Percentiles rank a stretch among this genome's conserved stretches.
phyloP scores from a whole-genome alignment of 345 rosid species.

The Salix arbutifolia region DNA sequence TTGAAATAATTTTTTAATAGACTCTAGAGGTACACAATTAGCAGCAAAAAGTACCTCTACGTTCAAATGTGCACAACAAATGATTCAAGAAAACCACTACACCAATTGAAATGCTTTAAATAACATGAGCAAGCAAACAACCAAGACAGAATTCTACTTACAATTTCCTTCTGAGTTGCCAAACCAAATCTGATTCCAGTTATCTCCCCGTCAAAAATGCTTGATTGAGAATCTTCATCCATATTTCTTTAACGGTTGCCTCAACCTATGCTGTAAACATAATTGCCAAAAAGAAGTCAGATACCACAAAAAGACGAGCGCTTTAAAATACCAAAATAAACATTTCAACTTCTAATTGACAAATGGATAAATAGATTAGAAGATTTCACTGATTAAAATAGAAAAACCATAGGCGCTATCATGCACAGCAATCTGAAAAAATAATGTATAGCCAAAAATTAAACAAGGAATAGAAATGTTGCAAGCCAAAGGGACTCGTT shows the following conservation, averaged over 20 bases:
- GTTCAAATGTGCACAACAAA: not conserved
- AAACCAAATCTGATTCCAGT: slow-evolving; percentile 65
- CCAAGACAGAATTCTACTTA: slow-evolving; percentile 36
- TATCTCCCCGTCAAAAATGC: slow-evolving; percentile 57
- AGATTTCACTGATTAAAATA: not conserved
- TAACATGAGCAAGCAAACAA: not conserved
- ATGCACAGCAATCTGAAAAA: not conserved
- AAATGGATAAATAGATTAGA: not conserved
- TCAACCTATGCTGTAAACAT: not conserved
- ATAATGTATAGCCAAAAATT: not conserved
- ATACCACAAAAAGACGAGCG: not conserved
- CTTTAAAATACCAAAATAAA: not conserved
- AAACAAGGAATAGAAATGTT: not conserved
- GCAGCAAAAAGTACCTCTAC: not conserved
- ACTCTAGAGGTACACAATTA: not conserved
- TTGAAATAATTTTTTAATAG: not conserved
- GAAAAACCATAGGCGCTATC: not conserved
- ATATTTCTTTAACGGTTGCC: slow-evolving; percentile 26
- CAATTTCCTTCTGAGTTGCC: slow-evolving; percentile 66
- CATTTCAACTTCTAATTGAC: not conserved
- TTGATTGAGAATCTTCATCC: slow-evolving; percentile 47
- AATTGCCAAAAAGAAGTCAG: not conserved
- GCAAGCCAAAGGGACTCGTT: not conserved
- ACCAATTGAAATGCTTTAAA: not conserved
- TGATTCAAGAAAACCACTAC: not conserved